Evolutionary conservation across 176 grass and related monocot species (phyloP).

Genomic region (Saccharum spontaneum): DNA sequence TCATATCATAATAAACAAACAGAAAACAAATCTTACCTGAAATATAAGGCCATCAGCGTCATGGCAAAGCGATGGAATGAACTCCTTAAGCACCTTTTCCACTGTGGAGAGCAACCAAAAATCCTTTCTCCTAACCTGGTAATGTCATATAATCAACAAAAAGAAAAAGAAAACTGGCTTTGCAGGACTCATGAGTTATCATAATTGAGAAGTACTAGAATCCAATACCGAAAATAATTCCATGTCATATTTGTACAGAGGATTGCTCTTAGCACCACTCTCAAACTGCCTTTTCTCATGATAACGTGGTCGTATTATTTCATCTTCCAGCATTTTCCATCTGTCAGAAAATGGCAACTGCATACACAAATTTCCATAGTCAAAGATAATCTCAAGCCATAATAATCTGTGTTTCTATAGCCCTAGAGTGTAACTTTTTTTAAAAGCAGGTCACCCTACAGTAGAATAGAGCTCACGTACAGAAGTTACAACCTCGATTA

Average conservation of each 20-base stretch:
- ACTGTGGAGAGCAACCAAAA: constrained; percentile 93
- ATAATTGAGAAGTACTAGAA: background rate
- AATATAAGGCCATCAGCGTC: constrained; percentile 97
- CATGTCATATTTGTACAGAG: constrained; percentile 95
- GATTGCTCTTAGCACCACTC: constrained; percentile 68
- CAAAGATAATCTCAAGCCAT: background rate
- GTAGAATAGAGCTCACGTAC: background rate
- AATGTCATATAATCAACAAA: background rate
- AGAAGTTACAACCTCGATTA: background rate
- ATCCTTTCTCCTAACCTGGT: constrained; percentile 91
- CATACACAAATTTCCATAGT: constrained; percentile 32
- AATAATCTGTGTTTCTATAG: background rate
- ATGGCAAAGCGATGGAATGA: constrained; percentile 90
- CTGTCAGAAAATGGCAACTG: constrained; percentile 93
- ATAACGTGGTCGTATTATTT: constrained; percentile 75
- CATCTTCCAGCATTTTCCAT: constrained; percentile 94
- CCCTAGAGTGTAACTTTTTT: background rate
- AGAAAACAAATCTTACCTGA: constrained; percentile 66
- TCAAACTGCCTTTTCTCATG: constrained; percentile 76
- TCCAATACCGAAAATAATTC: constrained; percentile 83
- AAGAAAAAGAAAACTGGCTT: background rate
- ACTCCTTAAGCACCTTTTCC: constrained; percentile 65
- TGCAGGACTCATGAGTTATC: background rate
- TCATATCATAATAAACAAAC: background rate
- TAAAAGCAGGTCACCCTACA: background rate